phyloP scores from a whole-genome alignment of 345 rosid species.

The Durio zibethinus region DNA sequence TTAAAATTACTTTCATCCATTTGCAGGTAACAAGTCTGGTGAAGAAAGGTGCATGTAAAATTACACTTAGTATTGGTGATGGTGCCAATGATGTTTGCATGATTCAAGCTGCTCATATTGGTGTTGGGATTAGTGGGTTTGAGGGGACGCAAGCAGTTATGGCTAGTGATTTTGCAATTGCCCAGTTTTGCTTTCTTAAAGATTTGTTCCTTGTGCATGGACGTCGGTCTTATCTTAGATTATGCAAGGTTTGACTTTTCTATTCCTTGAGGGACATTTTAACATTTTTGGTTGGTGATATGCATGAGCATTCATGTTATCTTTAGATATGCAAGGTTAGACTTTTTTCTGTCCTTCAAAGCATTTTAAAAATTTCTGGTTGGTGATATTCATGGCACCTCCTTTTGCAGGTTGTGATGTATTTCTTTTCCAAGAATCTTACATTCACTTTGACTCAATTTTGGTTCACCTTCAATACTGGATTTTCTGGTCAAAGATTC shows the following conservation, averaged over 20 bases:
- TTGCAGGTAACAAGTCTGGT: conserved; percentile 89
- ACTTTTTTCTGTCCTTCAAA: conserved; percentile 6
- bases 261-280: not conserved
- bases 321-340: conserved; percentile 81
- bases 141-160: conserved; percentile 99
- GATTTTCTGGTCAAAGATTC: conserved; percentile 99
- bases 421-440: conserved; percentile 98
- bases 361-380: conserved; percentile 16
- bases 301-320: conserved; percentile 90
- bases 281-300: conserved; percentile 27
- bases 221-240: no score
- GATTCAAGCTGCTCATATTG: conserved; percentile 99
- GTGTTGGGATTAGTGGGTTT: conserved; percentile 94
- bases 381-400: conserved; percentile 9
- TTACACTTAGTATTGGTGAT: conserved; percentile 96
- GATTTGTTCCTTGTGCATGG: conserved; percentile 99
- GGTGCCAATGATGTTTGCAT: conserved; percentile 99
- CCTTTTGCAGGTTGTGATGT: conserved; percentile 83
- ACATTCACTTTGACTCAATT: conserved; percentile 97
- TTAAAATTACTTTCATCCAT: not conserved
- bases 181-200: conserved; percentile 89
- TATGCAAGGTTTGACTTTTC: conserved; percentile 75
- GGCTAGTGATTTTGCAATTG: conserved; percentile 99
- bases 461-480: conserved; percentile 98
- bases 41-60: conserved; percentile 90